Conservation (phyloP, 1,284 basidiomycete species). For the Pisolithus thermaeus region DNA sequence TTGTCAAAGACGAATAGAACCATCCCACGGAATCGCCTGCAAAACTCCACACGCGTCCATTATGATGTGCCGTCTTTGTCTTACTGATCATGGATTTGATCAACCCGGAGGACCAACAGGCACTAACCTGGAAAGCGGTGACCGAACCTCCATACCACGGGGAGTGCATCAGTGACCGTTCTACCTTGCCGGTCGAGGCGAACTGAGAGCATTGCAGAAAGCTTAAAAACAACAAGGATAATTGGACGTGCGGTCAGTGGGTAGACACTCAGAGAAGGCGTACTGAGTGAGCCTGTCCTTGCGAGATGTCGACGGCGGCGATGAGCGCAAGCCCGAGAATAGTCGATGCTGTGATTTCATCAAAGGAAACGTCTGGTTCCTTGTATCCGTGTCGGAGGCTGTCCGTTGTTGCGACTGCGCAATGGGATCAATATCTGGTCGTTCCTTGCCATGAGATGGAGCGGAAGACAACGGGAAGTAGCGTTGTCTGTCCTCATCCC, state of each 20-base stretch:
- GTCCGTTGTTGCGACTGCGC: neutral
- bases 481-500: conserved; percentile 41
- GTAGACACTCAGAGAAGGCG: conserved; percentile 2
- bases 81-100: neutral
- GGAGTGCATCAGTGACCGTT: conserved; percentile 25
- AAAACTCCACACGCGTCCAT: conserved; percentile 31
- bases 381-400: neutral
- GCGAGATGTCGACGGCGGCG: conserved; percentile 5
- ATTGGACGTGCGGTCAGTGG: neutral
- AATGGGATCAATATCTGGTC: conserved; percentile 1
- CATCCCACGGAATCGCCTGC: conserved; percentile 48
- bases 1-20: conserved; percentile 38
- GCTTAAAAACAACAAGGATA: conserved; percentile 17
- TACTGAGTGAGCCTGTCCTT: conserved; percentile 26
- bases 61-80: conserved; percentile 29
- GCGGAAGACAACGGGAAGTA: conserved; percentile 49
- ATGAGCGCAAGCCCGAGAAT: conserved; percentile 13
- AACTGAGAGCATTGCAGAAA: conserved; percentile 33
- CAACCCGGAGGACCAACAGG: neutral
- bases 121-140: conserved; percentile 40
- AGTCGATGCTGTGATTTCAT: conserved; percentile 3
- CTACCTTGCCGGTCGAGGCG: conserved; percentile 27
- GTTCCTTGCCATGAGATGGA: conserved; percentile 17
- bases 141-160: conserved; percentile 24
- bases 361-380: neutral